phyloP scores from a whole-genome alignment of 2,329 filamentous ascomycete genomes.

The Fusarium azukiicola region DNA sequence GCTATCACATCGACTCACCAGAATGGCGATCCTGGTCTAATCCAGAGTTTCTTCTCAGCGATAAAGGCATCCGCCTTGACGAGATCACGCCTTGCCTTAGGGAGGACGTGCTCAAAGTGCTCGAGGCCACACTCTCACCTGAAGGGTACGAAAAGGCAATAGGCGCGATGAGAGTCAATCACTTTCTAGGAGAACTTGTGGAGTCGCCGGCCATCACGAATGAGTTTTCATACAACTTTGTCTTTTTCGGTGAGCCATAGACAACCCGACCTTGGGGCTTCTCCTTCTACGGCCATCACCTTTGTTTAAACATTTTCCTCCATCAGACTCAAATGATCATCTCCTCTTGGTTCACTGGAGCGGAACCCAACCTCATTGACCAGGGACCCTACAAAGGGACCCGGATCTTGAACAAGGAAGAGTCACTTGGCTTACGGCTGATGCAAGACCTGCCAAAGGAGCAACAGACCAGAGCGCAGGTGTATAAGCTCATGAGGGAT shows the following conservation, averaged over 20 bases:
- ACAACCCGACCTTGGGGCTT: conserved; percentile 83
- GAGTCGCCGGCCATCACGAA: conserved; percentile 82
- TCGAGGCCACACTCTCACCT: conserved; percentile 78
- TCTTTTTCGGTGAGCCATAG: conserved; percentile 83
- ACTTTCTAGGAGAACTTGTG: conserved; percentile 86
- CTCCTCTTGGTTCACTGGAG: conserved; percentile 81
- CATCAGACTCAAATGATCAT: conserved; percentile 83
- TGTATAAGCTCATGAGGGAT: conserved; percentile 80
- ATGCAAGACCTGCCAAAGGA: conserved; percentile 79
- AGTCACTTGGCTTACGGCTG: conserved; percentile 80
- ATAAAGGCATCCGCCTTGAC: conserved; percentile 84
- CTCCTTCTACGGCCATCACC: conserved; percentile 89
- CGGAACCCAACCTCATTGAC: not conserved
- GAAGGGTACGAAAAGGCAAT: conserved; percentile 87
- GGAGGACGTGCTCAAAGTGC: conserved; percentile 74
- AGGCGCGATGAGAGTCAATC: conserved; percentile 86
- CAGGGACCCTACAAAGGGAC: conserved; percentile 76
- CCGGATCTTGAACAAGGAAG: conserved; percentile 83
- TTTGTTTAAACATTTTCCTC: conserved; percentile 87
- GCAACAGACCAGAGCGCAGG: conserved; percentile 71
- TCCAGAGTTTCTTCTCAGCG: conserved; percentile 83
- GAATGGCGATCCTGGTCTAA: conserved; percentile 87
- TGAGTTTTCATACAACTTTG: conserved; percentile 88
- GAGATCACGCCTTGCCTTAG: conserved; percentile 69
- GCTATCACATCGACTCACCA: conserved; percentile 75